These are phyloP conservation scores for Rubroboletus pulcherrimus DNA, from an alignment of 768 basidiomycete genomes.

Conservation along the genomic window DNA sequence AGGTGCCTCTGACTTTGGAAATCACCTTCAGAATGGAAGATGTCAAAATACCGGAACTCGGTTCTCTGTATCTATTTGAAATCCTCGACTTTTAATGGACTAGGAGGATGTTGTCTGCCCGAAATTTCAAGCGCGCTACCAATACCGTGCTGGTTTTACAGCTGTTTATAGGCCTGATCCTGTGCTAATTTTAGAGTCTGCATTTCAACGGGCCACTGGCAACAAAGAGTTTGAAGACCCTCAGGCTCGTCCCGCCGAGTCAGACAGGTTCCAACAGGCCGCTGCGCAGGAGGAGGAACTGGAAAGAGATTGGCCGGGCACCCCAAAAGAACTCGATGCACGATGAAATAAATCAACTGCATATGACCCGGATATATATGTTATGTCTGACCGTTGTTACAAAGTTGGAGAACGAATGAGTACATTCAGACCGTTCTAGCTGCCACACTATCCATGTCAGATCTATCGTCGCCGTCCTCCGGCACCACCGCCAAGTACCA, in stretches of 20 bases:
- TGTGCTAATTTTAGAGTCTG: neutral
- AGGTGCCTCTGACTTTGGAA: neutral
- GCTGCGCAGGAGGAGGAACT: no score
- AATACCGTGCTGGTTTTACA: neutral
- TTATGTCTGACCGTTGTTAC: slow-evolving; percentile 12
- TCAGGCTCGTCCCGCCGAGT: neutral
- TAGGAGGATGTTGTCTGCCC: neutral
- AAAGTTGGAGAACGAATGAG: slow-evolving; percentile 5
- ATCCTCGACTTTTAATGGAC: neutral
- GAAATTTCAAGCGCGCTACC: neutral
- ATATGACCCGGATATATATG: slow-evolving; percentile 1
- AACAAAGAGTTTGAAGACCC: no score
- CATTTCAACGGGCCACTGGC: neutral
- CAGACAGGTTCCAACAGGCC: neutral
- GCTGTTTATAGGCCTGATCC: neutral
- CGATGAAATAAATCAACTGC: neutral
- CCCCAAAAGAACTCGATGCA: neutral
- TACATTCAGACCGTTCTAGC: neutral
- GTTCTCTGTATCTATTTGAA: neutral
- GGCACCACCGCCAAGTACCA: slow-evolving; percentile 67
- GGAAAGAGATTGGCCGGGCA: neutral
- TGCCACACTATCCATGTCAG: neutral
- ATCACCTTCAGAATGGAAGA: neutral
- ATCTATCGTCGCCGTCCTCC: slow-evolving; percentile 46
- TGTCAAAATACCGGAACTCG: neutral